phyloP scores from a whole-genome alignment of 495 filamentous ascomycete species.

The Tuber microsphaerosporum region DNA sequence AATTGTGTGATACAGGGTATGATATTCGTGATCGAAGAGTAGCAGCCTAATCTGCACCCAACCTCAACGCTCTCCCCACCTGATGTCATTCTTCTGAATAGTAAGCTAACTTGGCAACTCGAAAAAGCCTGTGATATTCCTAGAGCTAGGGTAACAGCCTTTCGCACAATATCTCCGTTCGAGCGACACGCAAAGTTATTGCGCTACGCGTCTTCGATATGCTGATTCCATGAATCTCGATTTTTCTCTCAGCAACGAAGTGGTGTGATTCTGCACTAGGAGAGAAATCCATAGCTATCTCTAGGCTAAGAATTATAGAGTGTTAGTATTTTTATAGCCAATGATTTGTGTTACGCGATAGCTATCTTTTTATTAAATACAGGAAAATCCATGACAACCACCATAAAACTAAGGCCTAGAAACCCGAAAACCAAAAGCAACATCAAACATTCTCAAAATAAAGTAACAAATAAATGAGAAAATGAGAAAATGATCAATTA shows the following conservation, averaged over 20 bases:
- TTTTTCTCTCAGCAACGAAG: neutral
- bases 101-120: neutral
- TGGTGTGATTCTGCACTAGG: neutral
- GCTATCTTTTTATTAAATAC: neutral
- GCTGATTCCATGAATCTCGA: neutral
- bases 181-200: too few relatives aligned
- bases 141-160: neutral
- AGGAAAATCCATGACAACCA: too few relatives aligned
- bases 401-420: too few relatives aligned
- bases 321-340: neutral
- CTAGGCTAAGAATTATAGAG: too few relatives aligned
- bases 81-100: neutral
- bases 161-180: neutral
- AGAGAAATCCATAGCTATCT: too few relatives aligned
- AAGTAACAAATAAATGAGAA: too few relatives aligned
- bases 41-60: neutral
- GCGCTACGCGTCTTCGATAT: neutral
- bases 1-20: neutral
- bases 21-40: neutral
- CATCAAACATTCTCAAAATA: too few relatives aligned
- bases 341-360: neutral
- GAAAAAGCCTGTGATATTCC: neutral
- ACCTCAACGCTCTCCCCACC: neutral
- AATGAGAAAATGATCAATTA: too few relatives aligned
- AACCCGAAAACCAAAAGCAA: too few relatives aligned